phyloP scores from a whole-genome alignment of 2,329 filamentous ascomycete species.

The Colletotrichum sp. region DNA sequence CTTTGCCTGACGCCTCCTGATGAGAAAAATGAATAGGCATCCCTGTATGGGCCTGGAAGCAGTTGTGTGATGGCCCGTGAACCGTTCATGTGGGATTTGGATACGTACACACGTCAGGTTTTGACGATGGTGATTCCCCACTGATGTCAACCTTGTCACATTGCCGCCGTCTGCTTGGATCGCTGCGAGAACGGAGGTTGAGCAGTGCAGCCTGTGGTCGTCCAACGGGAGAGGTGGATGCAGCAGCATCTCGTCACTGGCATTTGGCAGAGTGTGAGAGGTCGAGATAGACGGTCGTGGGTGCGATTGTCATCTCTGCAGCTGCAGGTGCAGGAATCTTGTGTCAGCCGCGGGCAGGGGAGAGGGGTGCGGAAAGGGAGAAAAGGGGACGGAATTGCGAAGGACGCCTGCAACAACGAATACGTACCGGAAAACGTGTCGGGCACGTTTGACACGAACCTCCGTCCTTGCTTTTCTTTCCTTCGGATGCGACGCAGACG shows the following conservation, averaged over 20 bases:
- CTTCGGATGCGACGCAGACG: background rate
- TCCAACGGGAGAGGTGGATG: background rate
- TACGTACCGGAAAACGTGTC: background rate
- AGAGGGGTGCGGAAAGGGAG: background rate
- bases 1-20: background rate
- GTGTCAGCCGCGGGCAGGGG: background rate
- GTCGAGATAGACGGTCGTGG: background rate
- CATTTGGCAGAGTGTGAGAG: background rate
- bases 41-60: background rate
- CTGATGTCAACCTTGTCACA: background rate
- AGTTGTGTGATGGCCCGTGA: background rate
- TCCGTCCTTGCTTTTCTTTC: background rate
- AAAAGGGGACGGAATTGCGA: background rate
- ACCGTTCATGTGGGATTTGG: background rate
- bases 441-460: background rate
- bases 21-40: background rate
- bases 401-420: background rate
- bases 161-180: background rate
- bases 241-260: background rate
- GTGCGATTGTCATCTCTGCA: background rate
- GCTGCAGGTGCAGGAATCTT: background rate
- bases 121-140: background rate
- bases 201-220: background rate
- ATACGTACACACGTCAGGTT: background rate
- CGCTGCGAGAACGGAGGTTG: background rate